phyloP scores from a whole-genome alignment of 768 basidiomycete species.

The Calocybe cyanea region DNA sequence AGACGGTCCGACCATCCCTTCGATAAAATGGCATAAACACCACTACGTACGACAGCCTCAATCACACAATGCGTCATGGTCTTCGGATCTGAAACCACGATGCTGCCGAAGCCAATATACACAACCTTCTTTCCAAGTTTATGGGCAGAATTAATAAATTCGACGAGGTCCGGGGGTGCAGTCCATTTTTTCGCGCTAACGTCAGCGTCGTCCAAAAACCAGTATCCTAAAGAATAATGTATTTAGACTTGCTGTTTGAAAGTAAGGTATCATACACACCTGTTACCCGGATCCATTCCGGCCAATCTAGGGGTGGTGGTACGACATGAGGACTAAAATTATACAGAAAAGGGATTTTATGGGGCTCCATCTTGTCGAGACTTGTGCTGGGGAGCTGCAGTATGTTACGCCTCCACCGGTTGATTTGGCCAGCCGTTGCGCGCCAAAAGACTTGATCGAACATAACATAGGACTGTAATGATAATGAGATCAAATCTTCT shows the following conservation, averaged over 20 bases:
- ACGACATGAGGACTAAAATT: slow-evolving; percentile 93
- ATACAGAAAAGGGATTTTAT: slow-evolving; percentile 97
- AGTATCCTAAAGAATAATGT: slow-evolving; percentile 67
- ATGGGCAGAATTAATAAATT: slow-evolving; percentile 81
- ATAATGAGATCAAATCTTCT: slow-evolving; percentile 6
- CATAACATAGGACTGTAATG: slow-evolving; percentile 80
- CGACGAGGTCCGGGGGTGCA: slow-evolving; percentile 73
- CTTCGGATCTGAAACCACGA: slow-evolving; percentile 93
- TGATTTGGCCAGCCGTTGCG: slow-evolving; percentile 90
- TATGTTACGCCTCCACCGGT: slow-evolving; percentile 82
- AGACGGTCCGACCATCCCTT: slow-evolving; percentile 98
- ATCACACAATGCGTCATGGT: slow-evolving; percentile 89
- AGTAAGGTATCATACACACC: slow-evolving; percentile 37
- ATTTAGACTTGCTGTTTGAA: not conserved
- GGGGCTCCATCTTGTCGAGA: slow-evolving; percentile 93
- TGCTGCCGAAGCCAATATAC: slow-evolving; percentile 97
- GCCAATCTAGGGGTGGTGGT: slow-evolving; percentile 95
- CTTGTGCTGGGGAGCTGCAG: slow-evolving; percentile 77
- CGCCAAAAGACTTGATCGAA: slow-evolving; percentile 99
- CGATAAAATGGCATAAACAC: slow-evolving; percentile 88
- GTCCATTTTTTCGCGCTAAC: slow-evolving; percentile 87
- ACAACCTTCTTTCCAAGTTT: slow-evolving; percentile 81
- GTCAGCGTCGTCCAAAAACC: slow-evolving; percentile 94
- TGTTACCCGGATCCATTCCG: slow-evolving; percentile 95
- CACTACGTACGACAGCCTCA: slow-evolving; percentile 82